Percentiles rank a stretch among this genome's conserved stretches.
Conservation (phyloP, 2,329 filamentous ascomycete species). For the Pleomassaria siparia region DNA sequence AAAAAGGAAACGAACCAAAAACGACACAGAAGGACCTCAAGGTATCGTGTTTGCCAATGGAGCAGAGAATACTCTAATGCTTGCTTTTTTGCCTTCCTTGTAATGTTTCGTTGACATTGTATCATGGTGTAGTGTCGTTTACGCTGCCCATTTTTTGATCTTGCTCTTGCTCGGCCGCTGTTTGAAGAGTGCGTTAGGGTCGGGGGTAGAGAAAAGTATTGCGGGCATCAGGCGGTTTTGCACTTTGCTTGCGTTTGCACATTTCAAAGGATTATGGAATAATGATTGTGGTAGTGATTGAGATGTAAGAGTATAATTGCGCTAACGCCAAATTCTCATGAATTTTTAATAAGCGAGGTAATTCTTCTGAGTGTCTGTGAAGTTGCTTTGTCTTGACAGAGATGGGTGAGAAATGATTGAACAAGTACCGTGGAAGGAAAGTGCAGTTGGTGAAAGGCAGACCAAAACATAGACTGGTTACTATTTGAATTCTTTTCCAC, state of each 20-base stretch:
- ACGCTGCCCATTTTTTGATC: neutral
- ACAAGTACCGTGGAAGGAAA: no score
- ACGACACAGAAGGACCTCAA: neutral
- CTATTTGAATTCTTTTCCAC: no score
- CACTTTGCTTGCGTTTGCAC: neutral
- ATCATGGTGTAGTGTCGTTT: neutral
- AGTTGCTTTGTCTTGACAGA: no score
- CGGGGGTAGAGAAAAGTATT: neutral
- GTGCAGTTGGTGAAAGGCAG: no score
- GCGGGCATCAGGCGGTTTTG: neutral
- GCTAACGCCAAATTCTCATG: neutral
- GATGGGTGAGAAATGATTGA: no score
- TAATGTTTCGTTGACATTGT: neutral
- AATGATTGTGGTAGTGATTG: neutral
- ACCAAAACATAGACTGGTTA: no score
- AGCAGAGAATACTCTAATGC: slow-evolving; percentile 7
- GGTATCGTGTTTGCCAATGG: slow-evolving; percentile 3
- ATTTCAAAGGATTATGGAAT: neutral
- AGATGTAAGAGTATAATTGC: slow-evolving; percentile 3
- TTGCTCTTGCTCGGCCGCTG: neutral
- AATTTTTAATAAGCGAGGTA: neutral
- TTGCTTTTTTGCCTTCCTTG: neutral
- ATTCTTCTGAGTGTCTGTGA: neutral
- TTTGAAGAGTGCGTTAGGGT: neutral
- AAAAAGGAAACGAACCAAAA: neutral